A percentile compares a stretch with the other conserved stretches of the same genome.
phyloP scores from a whole-genome alignment of 768 basidiomycete genomes.

The Hysterangium stoloniferum region DNA sequence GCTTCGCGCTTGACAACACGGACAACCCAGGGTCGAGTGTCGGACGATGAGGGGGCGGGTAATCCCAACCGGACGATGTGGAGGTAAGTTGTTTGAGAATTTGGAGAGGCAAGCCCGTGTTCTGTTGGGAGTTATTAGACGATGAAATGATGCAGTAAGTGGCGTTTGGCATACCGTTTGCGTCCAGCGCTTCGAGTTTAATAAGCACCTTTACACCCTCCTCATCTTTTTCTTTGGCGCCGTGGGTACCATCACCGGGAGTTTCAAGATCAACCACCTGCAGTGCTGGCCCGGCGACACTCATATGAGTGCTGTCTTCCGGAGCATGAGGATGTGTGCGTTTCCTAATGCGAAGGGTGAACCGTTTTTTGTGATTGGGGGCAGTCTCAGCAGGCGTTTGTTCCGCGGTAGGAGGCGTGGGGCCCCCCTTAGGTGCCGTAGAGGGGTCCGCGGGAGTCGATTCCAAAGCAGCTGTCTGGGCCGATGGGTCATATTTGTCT shows the following conservation, averaged over 20 bases:
- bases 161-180: slow-evolving; percentile 45
- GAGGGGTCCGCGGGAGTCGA: slow-evolving; percentile 9
- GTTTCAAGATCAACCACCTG: slow-evolving; percentile 69
- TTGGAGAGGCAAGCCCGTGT: slow-evolving; percentile 46
- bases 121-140: slow-evolving; percentile 17
- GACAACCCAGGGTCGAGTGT: slow-evolving; percentile 78
- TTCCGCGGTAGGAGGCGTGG: slow-evolving; percentile 8
- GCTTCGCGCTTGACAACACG: slow-evolving; percentile 91
- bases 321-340: slow-evolving; percentile 36
- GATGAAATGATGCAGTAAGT: not conserved
- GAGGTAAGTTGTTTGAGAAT: slow-evolving; percentile 86
- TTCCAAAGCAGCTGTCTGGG: slow-evolving; percentile 17
- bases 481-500: slow-evolving; percentile 48
- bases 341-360: slow-evolving; percentile 66
- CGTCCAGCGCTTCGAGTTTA: slow-evolving; percentile 73
- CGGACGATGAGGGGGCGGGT: slow-evolving; percentile 23
- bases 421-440: slow-evolving; percentile 5
- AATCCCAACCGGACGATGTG: slow-evolving; percentile 69
- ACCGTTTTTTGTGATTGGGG: slow-evolving; percentile 40
- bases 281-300: slow-evolving; percentile 66
- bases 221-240: slow-evolving; percentile 37
- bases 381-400: slow-evolving; percentile 14
- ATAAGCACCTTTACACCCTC: slow-evolving; percentile 75
- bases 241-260: slow-evolving; percentile 12
- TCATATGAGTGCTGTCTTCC: slow-evolving; percentile 8